Evolutionary conservation across 768 basidiomycete species (phyloP), one percentile per base, ranked within the genome.

Genomic region (Collybia sordida): DNA sequence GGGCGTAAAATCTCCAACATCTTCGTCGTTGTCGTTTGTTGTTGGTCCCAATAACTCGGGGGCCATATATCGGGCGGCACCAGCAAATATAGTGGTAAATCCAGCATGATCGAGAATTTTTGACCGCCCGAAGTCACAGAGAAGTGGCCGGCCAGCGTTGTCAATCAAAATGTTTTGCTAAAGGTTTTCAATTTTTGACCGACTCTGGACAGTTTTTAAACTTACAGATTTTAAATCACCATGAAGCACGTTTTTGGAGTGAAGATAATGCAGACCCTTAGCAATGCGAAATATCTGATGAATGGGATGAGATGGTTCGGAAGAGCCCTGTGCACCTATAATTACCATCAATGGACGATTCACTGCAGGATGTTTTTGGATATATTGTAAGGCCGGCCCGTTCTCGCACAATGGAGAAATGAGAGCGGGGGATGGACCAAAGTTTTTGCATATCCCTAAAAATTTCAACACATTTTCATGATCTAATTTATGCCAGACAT

Each of bases 81-180:
- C 44, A 6, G 56, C 23, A 5, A 56, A 49, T 2, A 34, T 23
- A 9, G 59, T 60, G 6, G 54, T 58, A 39, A 54, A 60, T 4
- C 59, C 56, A 17, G 40, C 7, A 6, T 25, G 18, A 2, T 39
- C 47, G 5, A 58, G 25, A 28, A 60, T 36, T 45, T 43, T 56
- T 3, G 59, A 56, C 14, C 60, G 49, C n/a, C 60, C 60, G 41
- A 62, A 62, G 38, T 61, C 58, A 25, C 50, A 57, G 4, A 62
- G 50, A 12, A 54, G 47, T n/a, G 59, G 45, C 12, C 19, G 18
- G 0, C 47, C 47, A 19, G 41, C 25, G 12, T 56, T 52, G 24
- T 56, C 40, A 31, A 62, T 52, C 6, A 62, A 44, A 15, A 62
- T 37, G 39, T 62, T 62, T 24, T 49, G 24, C 60, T 56, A 40